These are phyloP conservation scores for Nicotiana obtusifolia DNA, from an alignment of 257 asterid genomes.

Conservation along the genomic window DNA sequence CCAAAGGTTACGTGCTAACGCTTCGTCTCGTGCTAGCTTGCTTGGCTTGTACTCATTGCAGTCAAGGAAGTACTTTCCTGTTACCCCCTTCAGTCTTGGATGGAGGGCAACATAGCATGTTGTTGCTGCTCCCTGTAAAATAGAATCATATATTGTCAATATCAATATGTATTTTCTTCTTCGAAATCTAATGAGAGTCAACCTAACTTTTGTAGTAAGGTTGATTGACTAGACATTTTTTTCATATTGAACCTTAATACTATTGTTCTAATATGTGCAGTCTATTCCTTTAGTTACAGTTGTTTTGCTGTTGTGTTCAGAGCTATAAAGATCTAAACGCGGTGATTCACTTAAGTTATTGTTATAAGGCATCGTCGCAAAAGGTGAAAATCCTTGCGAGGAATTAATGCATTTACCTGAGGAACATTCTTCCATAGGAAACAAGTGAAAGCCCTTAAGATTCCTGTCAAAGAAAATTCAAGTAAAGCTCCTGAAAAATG, in stretches of 20 bases:
- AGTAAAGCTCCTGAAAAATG: neutral
- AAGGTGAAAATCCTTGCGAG: neutral
- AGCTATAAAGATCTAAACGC: too few species aligned
- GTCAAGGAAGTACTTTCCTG: constrained; percentile 56
- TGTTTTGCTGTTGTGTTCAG: too few species aligned
- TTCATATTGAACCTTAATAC: too few species aligned
- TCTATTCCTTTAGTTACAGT: neutral
- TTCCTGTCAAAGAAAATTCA: constrained; percentile 35
- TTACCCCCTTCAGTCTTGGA: constrained; percentile 40
- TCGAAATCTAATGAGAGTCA: neutral
- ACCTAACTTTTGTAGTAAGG: too few species aligned
- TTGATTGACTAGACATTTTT: too few species aligned
- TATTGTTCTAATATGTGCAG: too few species aligned
- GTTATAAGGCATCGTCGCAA: too few species aligned
- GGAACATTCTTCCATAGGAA: constrained; percentile 80
- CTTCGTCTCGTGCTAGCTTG: constrained; percentile 34
- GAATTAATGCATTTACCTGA: constrained; percentile 41
- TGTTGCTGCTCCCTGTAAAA: constrained; percentile 64
- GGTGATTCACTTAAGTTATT: too few species aligned
- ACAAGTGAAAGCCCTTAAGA: constrained; percentile 39
- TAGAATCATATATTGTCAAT: neutral
- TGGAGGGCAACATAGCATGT: constrained; percentile 74
- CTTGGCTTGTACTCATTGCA: constrained; percentile 46
- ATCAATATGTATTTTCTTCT: neutral
- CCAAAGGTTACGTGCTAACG: constrained; percentile 52